Base-by-base conservation (phyloP, 1,284 basidiomycete species). In the Ceratobasidium sp. region DNA sequence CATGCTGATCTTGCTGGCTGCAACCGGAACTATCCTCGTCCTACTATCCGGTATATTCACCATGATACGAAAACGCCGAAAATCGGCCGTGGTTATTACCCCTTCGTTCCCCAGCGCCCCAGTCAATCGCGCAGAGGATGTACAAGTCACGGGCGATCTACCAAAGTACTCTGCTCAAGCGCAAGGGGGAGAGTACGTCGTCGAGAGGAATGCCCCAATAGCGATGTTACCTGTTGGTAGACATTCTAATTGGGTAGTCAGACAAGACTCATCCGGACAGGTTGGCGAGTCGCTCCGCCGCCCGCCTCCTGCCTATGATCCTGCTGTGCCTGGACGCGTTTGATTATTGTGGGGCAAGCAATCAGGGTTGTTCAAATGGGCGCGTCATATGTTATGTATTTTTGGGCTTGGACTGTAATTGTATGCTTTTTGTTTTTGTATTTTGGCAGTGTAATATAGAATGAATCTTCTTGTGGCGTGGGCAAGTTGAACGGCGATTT, bases 161-260 rank as follows among this genome's bases (percentile, higher is more conserved):
- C 68, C 68, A 12, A 70, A 70, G 38, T 70, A 70, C 68, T 55
- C 68, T 30, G 23, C 68, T 12, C 68, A 44, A 30, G 68, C 68
- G 6, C 30, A 16, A 8, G 27, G 16, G 4, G 52, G 52, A 23
- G 68, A 70, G 33, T 38, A 70, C 3, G 55, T 52, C 20, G 52
- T 70, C 33, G 54, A 35, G 10, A 30, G 68, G 52, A 57, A 27
- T 35, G 30, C 55, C 35, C n/a, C 48, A 16, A 33, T 52, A 6
- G 50, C 5, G 16, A 14, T 35, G 30, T 10, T 14, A 8, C 20
- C 38, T 30, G 30, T 27, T 20, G 66, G 50, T 3, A n/a, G 18
- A 18, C 68, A 50, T n/a, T 27, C 66, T 2, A 30, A 44, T 27
- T 52, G 30, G 66, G 18, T 54, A 8, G 54, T 27, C n/a, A 55